Evolutionary conservation across 305 asterid genomes (phyloP).

Genomic region (Petunia hybrid): DNA sequence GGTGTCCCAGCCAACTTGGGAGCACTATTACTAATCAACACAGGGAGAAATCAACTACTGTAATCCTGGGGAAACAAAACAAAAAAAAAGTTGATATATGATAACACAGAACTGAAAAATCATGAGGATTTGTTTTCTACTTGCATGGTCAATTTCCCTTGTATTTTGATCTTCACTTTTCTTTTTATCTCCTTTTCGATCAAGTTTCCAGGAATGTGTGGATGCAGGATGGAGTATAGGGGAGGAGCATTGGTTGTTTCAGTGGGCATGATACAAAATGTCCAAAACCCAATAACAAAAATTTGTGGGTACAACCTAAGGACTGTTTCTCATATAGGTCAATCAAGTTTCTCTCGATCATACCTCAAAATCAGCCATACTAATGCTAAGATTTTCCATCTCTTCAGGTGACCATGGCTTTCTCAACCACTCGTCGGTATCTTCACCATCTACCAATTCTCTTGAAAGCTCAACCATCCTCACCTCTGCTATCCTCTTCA

Average conservation of each 20-base stretch:
- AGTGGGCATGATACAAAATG: neutral
- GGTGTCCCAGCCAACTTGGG: neutral
- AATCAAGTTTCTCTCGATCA: neutral
- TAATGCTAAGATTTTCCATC: slow-evolving; percentile 61
- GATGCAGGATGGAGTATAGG: neutral
- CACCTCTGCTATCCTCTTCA: slow-evolving; percentile 68
- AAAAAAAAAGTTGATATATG: too few relatives aligned
- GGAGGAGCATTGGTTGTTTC: neutral
- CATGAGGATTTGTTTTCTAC: too few relatives aligned
- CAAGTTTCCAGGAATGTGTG: too few relatives aligned
- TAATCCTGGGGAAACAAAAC: too few relatives aligned
- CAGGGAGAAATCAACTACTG: too few relatives aligned
- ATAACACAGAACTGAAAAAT: too few relatives aligned
- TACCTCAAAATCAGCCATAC: slow-evolving; percentile 83
- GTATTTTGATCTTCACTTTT: too few relatives aligned
- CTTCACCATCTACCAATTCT: slow-evolving; percentile 40
- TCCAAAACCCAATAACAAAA: neutral
- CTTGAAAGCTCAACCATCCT: slow-evolving; percentile 52
- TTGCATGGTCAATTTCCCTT: too few relatives aligned
- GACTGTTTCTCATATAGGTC: neutral
- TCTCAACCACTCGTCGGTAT: slow-evolving; percentile 71
- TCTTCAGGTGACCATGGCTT: slow-evolving; percentile 77
- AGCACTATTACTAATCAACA: neutral
- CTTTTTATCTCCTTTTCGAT: too few relatives aligned
- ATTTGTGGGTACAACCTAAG: neutral